phyloP scores from a whole-genome alignment of 108 stramenopile species.

The Pseudonitzschia multistriata region DNA sequence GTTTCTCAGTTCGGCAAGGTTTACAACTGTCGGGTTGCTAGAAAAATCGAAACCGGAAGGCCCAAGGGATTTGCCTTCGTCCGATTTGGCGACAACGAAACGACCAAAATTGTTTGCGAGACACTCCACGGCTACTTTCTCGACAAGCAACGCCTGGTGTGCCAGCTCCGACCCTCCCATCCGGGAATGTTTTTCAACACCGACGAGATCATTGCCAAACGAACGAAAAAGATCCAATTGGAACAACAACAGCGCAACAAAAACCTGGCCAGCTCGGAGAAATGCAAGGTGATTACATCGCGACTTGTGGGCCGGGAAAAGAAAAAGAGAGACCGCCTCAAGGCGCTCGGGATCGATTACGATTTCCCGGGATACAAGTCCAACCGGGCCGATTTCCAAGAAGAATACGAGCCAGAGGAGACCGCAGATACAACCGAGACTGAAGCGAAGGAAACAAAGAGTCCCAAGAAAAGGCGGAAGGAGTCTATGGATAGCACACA shows the following conservation, averaged over 20 bases:
- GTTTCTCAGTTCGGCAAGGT: slow-evolving; percentile 95
- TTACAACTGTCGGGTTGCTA: slow-evolving; percentile 68
- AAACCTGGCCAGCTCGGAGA: slow-evolving; percentile 37
- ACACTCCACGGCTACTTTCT: slow-evolving; percentile 95
- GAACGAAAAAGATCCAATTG: slow-evolving; percentile 37
- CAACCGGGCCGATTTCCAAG: slow-evolving; percentile 21
- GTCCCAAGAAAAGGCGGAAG: slow-evolving; percentile 12
- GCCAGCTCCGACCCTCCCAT: slow-evolving; percentile 81
- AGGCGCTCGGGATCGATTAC: slow-evolving; percentile 81
- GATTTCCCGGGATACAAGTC: slow-evolving; percentile 86
- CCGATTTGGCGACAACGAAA: slow-evolving; percentile 81
- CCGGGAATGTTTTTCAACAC: slow-evolving; percentile 43
- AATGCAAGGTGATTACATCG: slow-evolving; percentile 66
- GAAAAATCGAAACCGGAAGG: slow-evolving; percentile 81
- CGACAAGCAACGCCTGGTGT: slow-evolving; percentile 86
- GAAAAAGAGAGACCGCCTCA: slow-evolving; percentile 67
- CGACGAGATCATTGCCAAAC: slow-evolving; percentile 32
- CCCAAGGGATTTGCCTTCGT: slow-evolving; percentile 94
- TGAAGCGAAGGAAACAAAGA: slow-evolving; percentile 10
- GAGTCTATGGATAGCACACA: slow-evolving; percentile 15
- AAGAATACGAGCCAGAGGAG: slow-evolving; percentile 14
- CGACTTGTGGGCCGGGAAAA: slow-evolving; percentile 62
- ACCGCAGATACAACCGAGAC: not conserved
- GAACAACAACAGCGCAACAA: slow-evolving; percentile 37
- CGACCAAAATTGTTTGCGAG: slow-evolving; percentile 91